These are phyloP conservation scores for Colletotrichum chlorophyti DNA, from an alignment of 2,329 filamentous ascomycete species.

Conservation along the genomic window DNA sequence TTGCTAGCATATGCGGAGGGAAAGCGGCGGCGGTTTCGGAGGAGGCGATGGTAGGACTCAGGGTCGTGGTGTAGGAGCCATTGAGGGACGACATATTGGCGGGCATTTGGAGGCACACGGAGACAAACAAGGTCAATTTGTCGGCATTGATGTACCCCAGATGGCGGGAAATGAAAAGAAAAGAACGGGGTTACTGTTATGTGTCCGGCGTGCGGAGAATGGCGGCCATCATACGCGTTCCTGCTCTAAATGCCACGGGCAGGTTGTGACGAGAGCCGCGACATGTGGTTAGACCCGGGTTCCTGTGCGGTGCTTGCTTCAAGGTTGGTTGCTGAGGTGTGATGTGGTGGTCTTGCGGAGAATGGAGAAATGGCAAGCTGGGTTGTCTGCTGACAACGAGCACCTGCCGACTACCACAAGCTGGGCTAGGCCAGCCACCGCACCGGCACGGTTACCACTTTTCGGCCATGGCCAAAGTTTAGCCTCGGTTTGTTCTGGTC, in stretches of 20 bases:
- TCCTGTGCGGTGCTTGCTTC: conserved; percentile 11
- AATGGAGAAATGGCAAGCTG: conserved; percentile 17
- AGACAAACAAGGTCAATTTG: conserved; percentile 15
- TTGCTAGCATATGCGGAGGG: conserved; percentile 61
- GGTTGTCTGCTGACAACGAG: conserved; percentile 26
- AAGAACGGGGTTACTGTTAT: conserved; percentile 28
- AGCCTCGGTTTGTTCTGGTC: conserved; percentile 30
- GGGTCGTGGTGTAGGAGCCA: conserved; percentile 49
- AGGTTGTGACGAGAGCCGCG: conserved; percentile 14
- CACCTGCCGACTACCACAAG: conserved; percentile 3
- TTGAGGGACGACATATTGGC: conserved; percentile 49
- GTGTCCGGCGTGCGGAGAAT: conserved; percentile 29
- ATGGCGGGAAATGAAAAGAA: conserved; percentile 26
- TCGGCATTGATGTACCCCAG: conserved; percentile 27
- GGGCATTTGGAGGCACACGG: conserved; percentile 11
- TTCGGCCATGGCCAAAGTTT: conserved; percentile 27
- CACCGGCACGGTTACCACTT: conserved; percentile 26
- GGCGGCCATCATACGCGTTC: conserved; percentile 31
- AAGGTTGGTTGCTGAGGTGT: conserved; percentile 1
- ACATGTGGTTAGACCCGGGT: conserved; percentile 29
- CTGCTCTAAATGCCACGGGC: conserved; percentile 26
- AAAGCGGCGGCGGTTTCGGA: conserved; percentile 44
- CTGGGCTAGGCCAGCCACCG: background rate
- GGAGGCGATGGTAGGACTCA: conserved; percentile 51
- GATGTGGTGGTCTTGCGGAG: conserved; percentile 15